Conservation (phyloP, 805 yeast genomes). For the Brettanomyces anomalus region DNA sequence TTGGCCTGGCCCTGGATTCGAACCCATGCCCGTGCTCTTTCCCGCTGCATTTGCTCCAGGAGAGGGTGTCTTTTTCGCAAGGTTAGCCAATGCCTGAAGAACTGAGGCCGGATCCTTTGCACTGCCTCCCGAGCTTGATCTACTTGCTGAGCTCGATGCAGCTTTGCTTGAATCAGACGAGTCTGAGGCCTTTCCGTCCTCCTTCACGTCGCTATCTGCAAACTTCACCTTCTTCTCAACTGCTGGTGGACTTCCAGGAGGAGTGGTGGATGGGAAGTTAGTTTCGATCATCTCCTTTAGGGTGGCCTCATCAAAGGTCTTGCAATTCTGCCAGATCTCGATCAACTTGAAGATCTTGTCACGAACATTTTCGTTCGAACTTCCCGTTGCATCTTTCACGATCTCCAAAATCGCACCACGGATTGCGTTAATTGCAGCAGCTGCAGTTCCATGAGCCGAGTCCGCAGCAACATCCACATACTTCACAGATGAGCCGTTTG, state of each 20-base stretch:
- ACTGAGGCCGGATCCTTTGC: conserved; percentile 51
- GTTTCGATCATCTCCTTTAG: conserved; percentile 49
- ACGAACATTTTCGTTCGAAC: conserved; percentile 43
- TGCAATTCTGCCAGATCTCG: conserved; percentile 87
- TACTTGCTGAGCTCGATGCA: conserved; percentile 6
- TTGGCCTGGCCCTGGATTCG: not conserved
- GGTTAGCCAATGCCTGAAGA: conserved; percentile 59
- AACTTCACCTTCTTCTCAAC: conserved; percentile 19
- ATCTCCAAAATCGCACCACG: conserved; percentile 56
- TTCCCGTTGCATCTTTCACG: conserved; percentile 53
- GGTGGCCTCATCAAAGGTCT: conserved; percentile 56
- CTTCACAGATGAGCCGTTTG: conserved; percentile 12
- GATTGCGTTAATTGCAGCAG: conserved; percentile 61
- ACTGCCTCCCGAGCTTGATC: conserved; percentile 16
- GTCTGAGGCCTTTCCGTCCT: not conserved
- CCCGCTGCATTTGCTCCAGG: conserved; percentile 23
- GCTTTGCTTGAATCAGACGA: not conserved
- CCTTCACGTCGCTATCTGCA: conserved; percentile 10
- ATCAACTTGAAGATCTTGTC: conserved; percentile 77
- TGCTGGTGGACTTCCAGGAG: conserved; percentile 59
- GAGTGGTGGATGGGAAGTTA: conserved; percentile 58
- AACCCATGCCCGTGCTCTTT: conserved; percentile 10
- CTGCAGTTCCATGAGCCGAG: conserved; percentile 50
- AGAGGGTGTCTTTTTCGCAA: conserved; percentile 39
- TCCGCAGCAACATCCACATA: not conserved